Conservation (phyloP, 2,329 filamentous ascomycete species). For the Botryotinia convoluta region DNA sequence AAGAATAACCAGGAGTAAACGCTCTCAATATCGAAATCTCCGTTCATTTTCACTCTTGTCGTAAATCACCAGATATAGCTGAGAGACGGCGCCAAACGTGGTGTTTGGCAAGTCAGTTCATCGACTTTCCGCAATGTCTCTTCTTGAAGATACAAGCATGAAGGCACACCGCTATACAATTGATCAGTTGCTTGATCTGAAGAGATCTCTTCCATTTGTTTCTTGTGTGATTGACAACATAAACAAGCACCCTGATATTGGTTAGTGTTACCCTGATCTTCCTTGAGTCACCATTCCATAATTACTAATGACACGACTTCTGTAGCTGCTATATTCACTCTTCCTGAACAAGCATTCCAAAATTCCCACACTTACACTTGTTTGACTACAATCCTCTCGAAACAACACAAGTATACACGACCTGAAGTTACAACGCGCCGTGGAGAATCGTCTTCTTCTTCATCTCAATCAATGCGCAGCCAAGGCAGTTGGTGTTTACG, state of each 20-base stretch:
- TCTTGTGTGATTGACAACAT: constrained; percentile 31
- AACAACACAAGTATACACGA: constrained; percentile 1
- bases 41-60: background rate
- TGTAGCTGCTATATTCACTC: constrained; percentile 31
- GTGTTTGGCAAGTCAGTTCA: background rate
- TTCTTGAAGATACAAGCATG: constrained; percentile 1
- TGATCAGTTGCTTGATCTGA: constrained; percentile 34
- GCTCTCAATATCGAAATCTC: background rate
- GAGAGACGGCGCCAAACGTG: background rate
- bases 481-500: constrained; percentile 36
- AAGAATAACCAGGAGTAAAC: background rate
- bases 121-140: constrained; percentile 12
- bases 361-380: constrained; percentile 29
- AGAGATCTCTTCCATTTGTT: constrained; percentile 30
- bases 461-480: constrained; percentile 20
- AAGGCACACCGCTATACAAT: constrained; percentile 28
- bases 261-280: constrained; percentile 24
- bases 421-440: constrained; percentile 10
- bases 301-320: constrained; percentile 11
- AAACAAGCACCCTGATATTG: constrained; percentile 33
- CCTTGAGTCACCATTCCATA: background rate
- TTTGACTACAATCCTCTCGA: constrained; percentile 9
- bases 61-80: background rate
- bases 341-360: constrained; percentile 31
- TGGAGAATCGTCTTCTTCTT: constrained; percentile 22